Evolutionary conservation across 2,329 filamentous ascomycete species (phyloP), one percentile per base, ranked within the genome.

Genomic region (Venturia asperata): DNA sequence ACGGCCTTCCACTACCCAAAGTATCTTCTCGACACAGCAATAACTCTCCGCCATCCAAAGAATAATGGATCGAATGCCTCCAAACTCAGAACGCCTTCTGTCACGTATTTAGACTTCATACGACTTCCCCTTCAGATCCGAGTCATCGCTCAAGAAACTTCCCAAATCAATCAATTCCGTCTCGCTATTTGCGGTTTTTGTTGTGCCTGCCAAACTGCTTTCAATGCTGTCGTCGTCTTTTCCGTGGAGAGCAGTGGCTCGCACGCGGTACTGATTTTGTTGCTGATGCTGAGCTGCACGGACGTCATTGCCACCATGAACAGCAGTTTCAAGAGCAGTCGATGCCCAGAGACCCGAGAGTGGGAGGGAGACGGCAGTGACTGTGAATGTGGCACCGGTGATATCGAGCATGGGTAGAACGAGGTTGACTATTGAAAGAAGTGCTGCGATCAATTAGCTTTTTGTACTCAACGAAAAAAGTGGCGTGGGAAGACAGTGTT

Each of bases 261-360:
- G 27, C 9, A 15, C 30, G 7, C 52, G 30, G n/a, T 34, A 34
- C 17, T n/a, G 52, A 11, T 58, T 11, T 10, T 37, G 27, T n/a
- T 34, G 52, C 3, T 58, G 47, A 5, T 52, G 47, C 47, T 52
- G 47, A 52, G 47, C 11, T 27, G 21, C 4, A 7, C 37, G 30
- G 13, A 6, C 27, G 5, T 47, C 21, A 47, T 41, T 41, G 39
- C 9, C 47, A 15, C 21, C 47, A 27, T 27, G 37, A 11, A 17
- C 19, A 41, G 62, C 27, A n/a, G 34, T 19, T 64, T 70, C 71
- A 45, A 69, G 62, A 58, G 70, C 67, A 34, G 75, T 70, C 41
- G 73, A 71, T 56, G 87, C 87, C 87, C 87, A 89, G 68, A 89
- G 80, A 21, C 85, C 83, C 17, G 85, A 87, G 13, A 89, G 78